These are phyloP conservation scores for Paecilomyces niveus DNA, from an alignment of 2,329 filamentous ascomycete genomes.

Conservation along the genomic window DNA sequence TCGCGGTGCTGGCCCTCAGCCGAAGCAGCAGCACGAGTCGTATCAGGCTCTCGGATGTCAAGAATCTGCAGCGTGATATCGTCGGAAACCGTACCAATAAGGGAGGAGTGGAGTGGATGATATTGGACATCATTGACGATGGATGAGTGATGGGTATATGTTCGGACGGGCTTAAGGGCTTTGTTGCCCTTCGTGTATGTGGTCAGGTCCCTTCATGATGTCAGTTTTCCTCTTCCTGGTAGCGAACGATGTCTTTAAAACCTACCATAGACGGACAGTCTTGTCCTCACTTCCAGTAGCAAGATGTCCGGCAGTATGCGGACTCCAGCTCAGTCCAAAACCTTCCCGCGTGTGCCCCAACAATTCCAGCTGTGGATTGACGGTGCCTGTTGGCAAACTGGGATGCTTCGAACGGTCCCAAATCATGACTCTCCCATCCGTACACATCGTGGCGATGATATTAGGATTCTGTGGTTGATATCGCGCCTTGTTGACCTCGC, in stretches of 20 bases:
- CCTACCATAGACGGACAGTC: conserved; percentile 84
- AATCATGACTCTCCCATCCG: conserved; percentile 80
- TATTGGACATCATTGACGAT: conserved; percentile 97
- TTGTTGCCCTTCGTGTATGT: conserved; percentile 64
- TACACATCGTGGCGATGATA: conserved; percentile 86
- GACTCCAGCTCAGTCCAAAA: conserved; percentile 89
- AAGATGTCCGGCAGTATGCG: conserved; percentile 71
- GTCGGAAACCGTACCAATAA: conserved; percentile 91
- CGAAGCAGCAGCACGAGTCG: conserved; percentile 60
- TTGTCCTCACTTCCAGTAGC: conserved; percentile 87
- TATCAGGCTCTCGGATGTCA: conserved; percentile 66
- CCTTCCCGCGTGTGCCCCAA: conserved; percentile 81
- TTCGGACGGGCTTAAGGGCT: conserved; percentile 61
- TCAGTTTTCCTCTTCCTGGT: conserved; percentile 2
- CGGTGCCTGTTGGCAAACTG: conserved; percentile 62
- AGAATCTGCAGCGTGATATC: conserved; percentile 89
- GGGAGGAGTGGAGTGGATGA: conserved; percentile 74
- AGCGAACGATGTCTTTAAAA: neutral
- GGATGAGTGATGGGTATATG: conserved; percentile 80
- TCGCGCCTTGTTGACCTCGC: conserved; percentile 96
- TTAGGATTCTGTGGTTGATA: conserved; percentile 98
- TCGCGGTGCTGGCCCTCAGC: conserved; percentile 73
- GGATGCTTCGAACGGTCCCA: conserved; percentile 96
- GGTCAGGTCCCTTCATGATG: conserved; percentile 62
- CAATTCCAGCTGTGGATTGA: conserved; percentile 78